Percentiles rank a stretch among this genome's conserved stretches.
Evolutionary conservation across 2,329 filamentous ascomycete genomes (phyloP).

Genomic region (Fusarium nodosum): DNA sequence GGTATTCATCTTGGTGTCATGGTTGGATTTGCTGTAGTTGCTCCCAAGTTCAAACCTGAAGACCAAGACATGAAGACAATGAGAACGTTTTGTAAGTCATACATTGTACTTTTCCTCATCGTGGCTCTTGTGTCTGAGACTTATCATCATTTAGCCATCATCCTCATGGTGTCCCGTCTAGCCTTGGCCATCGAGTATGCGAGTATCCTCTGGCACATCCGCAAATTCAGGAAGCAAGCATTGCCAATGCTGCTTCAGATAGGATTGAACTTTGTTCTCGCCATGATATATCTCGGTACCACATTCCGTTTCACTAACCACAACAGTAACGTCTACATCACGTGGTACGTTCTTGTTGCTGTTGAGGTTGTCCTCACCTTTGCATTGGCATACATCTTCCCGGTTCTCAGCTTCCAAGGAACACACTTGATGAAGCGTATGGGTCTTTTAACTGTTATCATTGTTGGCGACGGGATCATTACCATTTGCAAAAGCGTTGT

Average conservation of each 20-base stretch:
- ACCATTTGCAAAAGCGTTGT: conserved; percentile 67
- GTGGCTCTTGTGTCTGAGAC: no score
- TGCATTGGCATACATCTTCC: conserved; percentile 66
- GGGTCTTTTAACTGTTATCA: conserved; percentile 73
- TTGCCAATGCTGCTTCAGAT: conserved; percentile 56
- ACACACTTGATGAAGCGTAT: conserved; percentile 75
- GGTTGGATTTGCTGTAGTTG: conserved; percentile 74
- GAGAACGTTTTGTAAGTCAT: conserved; percentile 56
- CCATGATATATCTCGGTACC: conserved; percentile 59
- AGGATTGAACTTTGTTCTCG: conserved; percentile 53
- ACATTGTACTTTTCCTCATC: not conserved
- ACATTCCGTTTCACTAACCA: conserved; percentile 56
- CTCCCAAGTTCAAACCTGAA: conserved; percentile 60
- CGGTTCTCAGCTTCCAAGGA: conserved; percentile 70
- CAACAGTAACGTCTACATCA: conserved; percentile 55
- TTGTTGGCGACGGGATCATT: conserved; percentile 75
- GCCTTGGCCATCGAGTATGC: conserved; percentile 67
- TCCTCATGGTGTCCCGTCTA: conserved; percentile 67
- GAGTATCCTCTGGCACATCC: conserved; percentile 60
- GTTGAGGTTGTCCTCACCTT: conserved; percentile 67
- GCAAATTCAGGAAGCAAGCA: conserved; percentile 56
- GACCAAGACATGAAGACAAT: conserved; percentile 57
- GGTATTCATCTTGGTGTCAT: conserved; percentile 73
- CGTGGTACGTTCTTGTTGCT: conserved; percentile 68
- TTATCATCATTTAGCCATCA: conserved; percentile 52